Evolutionary conservation across 345 rosid genomes (phyloP).

Genomic region (Excoecaria cochinchinensis): DNA sequence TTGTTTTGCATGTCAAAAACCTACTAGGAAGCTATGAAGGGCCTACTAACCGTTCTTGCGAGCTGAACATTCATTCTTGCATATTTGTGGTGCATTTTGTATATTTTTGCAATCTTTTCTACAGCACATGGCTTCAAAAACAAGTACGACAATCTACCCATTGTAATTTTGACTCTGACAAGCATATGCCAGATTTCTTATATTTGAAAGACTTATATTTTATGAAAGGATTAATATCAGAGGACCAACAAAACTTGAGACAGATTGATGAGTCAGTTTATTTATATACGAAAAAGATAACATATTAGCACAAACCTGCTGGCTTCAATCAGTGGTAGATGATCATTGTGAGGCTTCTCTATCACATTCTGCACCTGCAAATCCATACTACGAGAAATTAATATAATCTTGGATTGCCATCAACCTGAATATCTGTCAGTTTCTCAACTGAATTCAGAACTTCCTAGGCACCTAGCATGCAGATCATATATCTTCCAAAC

Average conservation of each 20-base stretch:
- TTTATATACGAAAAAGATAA: background rate
- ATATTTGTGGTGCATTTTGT: background rate
- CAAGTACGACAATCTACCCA: background rate
- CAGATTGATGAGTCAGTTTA: background rate
- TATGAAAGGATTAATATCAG: background rate
- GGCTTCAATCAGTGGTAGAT: constrained; percentile 73
- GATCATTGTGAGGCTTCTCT: constrained; percentile 82
- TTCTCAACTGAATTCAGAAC: background rate
- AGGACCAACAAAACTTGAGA: background rate
- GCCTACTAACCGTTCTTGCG: too few relatives aligned
- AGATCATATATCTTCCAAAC: background rate
- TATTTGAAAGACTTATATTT: background rate
- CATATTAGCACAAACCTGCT: constrained; percentile 52
- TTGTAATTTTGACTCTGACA: background rate
- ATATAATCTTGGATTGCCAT: background rate
- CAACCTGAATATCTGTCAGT: background rate
- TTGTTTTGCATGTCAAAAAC: too few relatives aligned
- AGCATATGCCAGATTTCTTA: background rate
- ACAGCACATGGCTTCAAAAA: background rate
- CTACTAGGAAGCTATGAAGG: too few relatives aligned
- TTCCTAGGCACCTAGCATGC: background rate
- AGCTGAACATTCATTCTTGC: background rate
- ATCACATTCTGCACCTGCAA: constrained; percentile 74
- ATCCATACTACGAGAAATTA: constrained; percentile 13
- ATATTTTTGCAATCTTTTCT: background rate